Percentiles rank a stretch among this genome's conserved stretches.
These are phyloP conservation scores for Ophiostoma sp. DNA, from an alignment of 2,329 filamentous ascomycete genomes.

Conservation along the genomic window DNA sequence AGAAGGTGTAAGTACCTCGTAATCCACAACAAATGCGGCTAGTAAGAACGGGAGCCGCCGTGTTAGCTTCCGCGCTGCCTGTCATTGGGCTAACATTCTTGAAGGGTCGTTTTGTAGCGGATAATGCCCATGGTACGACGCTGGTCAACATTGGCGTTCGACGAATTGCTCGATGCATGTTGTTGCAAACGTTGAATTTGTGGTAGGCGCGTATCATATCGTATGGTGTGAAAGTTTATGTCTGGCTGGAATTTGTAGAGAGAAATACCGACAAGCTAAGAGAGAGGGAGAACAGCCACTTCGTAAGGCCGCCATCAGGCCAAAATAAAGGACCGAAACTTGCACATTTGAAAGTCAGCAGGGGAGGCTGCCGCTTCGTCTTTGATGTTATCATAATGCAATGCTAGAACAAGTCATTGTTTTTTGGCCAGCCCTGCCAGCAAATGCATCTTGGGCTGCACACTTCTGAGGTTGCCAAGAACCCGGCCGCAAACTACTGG, in stretches of 20 bases:
- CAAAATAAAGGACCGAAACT: background rate
- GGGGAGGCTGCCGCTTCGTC: background rate
- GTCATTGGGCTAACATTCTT: background rate
- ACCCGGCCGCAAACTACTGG: background rate
- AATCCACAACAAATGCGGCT: background rate
- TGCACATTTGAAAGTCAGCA: background rate
- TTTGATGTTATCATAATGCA: background rate
- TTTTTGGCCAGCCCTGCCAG: conserved; percentile 19
- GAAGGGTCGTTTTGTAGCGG: background rate
- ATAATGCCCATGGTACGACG: background rate
- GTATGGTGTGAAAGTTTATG: background rate
- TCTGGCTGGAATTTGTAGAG: background rate
- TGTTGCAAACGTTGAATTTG: background rate
- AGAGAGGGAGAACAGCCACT: background rate
- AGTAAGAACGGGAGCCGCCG: conserved; percentile 6
- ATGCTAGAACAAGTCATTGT: background rate
- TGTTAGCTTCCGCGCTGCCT: background rate
- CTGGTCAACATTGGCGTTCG: background rate
- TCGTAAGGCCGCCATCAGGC: conserved; percentile 22
- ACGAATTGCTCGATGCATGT: background rate
- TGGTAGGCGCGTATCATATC: background rate
- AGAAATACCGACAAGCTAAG: background rate
- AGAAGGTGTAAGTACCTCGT: background rate
- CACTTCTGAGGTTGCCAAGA: background rate
- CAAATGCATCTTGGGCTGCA: background rate